Evolutionary conservation across 345 rosid species (phyloP).

Genomic region (Zanthoxylum bungeanum): DNA sequence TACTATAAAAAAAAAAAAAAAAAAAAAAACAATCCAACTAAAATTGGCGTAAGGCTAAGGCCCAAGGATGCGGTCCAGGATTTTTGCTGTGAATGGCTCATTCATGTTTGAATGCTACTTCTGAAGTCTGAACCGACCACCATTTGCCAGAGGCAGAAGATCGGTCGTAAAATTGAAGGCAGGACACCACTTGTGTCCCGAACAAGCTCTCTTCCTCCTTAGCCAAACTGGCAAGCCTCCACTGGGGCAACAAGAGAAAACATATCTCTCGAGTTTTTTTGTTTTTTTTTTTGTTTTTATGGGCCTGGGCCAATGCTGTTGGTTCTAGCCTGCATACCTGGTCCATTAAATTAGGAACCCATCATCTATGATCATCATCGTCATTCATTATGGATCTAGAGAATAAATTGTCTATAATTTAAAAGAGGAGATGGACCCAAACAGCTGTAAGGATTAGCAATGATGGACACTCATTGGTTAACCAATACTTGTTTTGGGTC

Average conservation of each 20-base stretch:
- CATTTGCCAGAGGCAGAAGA: neutral
- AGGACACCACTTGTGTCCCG: neutral
- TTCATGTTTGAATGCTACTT: neutral
- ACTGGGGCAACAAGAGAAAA: neutral
- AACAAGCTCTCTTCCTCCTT: too few species aligned
- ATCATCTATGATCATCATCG: neutral
- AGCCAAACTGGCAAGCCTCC: neutral
- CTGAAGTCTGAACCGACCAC: constrained; percentile 6
- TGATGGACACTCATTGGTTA: neutral
- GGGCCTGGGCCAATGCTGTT: neutral
- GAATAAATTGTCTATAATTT: neutral
- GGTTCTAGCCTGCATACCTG: neutral
- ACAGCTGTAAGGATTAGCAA: constrained; percentile 6
- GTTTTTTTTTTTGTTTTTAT: neutral
- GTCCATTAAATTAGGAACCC: constrained; percentile 9
- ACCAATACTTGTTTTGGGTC: neutral
- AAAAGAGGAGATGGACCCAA: constrained; percentile 9
- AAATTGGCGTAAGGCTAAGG: neutral
- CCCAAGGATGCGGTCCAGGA: neutral
- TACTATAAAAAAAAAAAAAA: too few species aligned
- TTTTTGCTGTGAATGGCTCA: neutral
- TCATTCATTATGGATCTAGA: neutral
- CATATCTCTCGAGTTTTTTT: neutral
- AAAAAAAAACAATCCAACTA: too few species aligned
- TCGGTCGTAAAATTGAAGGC: neutral